These are phyloP conservation scores for Geotrichum phurueaensis DNA, from an alignment of 1,139 yeast genomes.

Conservation along the genomic window DNA sequence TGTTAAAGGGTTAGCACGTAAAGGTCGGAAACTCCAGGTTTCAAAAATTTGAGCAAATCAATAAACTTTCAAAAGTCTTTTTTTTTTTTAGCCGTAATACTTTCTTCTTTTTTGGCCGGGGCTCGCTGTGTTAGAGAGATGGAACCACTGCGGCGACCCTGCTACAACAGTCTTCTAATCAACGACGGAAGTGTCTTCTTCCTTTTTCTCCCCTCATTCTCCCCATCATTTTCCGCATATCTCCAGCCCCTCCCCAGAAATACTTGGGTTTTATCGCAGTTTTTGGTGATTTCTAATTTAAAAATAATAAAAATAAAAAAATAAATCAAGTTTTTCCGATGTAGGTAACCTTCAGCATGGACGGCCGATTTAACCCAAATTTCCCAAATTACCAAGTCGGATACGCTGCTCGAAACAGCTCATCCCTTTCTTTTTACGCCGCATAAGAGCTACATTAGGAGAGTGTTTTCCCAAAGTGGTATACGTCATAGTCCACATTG, in stretches of 20 bases:
- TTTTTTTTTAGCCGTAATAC: neutral
- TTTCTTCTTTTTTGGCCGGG: neutral
- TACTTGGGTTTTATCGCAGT: neutral
- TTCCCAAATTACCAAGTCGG: neutral
- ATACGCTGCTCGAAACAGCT: neutral
- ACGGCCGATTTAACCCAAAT: neutral
- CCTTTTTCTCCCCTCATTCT: neutral
- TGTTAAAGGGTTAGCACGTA: neutral
- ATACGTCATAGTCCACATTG: neutral
- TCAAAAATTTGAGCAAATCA: neutral
- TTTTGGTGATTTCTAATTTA: neutral
- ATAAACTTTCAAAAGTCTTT: neutral
- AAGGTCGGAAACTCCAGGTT: neutral
- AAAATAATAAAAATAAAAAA: neutral
- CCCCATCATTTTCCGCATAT: neutral
- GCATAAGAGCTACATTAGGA: neutral
- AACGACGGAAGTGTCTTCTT: neutral
- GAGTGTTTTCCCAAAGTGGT: neutral
- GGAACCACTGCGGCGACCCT: neutral
- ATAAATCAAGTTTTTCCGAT: neutral
- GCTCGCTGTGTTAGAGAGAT: neutral
- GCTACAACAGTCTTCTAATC: neutral
- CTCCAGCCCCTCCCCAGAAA: neutral
- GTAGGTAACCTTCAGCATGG: neutral
- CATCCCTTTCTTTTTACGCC: neutral